These are phyloP conservation scores for Exophiala aquamarina DNA, from an alignment of 2,329 filamentous ascomycete genomes.

Conservation along the genomic window DNA sequence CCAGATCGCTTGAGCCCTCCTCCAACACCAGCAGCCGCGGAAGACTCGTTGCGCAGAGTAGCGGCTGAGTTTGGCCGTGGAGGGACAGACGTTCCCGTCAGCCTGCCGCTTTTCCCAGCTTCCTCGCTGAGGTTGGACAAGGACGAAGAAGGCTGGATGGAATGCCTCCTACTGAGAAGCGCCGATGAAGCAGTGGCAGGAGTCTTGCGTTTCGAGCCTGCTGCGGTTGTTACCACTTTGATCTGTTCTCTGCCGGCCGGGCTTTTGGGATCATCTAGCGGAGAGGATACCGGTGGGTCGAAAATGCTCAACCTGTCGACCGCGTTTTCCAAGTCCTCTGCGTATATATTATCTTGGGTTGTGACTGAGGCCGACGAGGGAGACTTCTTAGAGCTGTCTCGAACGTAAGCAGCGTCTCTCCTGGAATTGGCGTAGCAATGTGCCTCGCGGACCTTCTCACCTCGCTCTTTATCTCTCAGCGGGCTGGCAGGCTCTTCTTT, in stretches of 20 bases:
- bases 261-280: conserved; percentile 9
- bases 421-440: too few species aligned
- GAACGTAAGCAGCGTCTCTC: too few species aligned
- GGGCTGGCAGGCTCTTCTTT: conserved; percentile 26
- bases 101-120: conserved; percentile 2
- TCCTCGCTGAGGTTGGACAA: conserved; percentile 1
- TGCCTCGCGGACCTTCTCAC: conserved; percentile 27
- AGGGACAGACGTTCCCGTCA: background rate
- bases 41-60: conserved; percentile 3
- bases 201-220: background rate
- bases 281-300: conserved; percentile 24
- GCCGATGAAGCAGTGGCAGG: conserved; percentile 1
- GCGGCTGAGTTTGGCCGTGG: conserved; percentile 10
- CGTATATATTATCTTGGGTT: conserved; percentile 9
- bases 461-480: conserved; percentile 30
- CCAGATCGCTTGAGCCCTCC: conserved; percentile 15
- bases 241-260: background rate
- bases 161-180: conserved; percentile 13
- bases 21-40: background rate
- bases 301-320: conserved; percentile 27
- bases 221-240: background rate
- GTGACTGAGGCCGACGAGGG: background rate
- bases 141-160: conserved; percentile 14
- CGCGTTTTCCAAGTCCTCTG: conserved; percentile 20
- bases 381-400: background rate